These are phyloP conservation scores for Coemansia sp. DNA, from an alignment of 371 early-diverging fungal genomes.

Conservation along the genomic window DNA sequence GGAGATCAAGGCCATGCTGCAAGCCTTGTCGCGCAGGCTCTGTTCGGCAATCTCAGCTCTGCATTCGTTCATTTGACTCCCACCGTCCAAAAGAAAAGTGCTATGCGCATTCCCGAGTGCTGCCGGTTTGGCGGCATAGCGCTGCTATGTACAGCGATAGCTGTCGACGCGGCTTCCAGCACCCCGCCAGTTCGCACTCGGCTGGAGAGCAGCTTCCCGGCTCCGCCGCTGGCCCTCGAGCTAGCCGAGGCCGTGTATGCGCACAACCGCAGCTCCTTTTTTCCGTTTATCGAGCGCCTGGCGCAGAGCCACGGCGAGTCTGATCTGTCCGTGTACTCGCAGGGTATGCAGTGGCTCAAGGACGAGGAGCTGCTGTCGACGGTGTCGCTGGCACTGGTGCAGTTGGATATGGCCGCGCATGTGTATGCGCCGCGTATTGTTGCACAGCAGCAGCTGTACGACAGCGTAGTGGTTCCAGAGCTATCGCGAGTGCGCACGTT, in stretches of 20 bases:
- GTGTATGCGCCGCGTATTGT: slow-evolving; percentile 74
- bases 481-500: slow-evolving; percentile 42
- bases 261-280: slow-evolving; percentile 63
- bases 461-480: slow-evolving; percentile 52
- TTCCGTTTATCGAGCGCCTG: slow-evolving; percentile 58
- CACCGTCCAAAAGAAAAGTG: too few relatives aligned
- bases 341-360: slow-evolving; percentile 50
- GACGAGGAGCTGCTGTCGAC: slow-evolving; percentile 41
- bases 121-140: background rate
- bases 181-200: slow-evolving; percentile 32
- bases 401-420: slow-evolving; percentile 66
- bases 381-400: slow-evolving; percentile 36
- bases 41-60: background rate
- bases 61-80: background rate
- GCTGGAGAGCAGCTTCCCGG: slow-evolving; percentile 24
- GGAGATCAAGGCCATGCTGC: too few relatives aligned
- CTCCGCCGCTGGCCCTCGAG: slow-evolving; percentile 40
- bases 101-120: background rate
- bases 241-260: slow-evolving; percentile 63
- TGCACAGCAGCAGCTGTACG: slow-evolving; percentile 77
- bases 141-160: background rate
- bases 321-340: slow-evolving; percentile 53
- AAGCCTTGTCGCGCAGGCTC: too few relatives aligned
- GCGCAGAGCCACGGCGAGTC: slow-evolving; percentile 30
- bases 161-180: background rate